A percentile compares a stretch with the other conserved stretches of the same genome.
Evolutionary conservation across 108 stramenopile species (phyloP).

Genomic region (Cyclostephanos invisitatus): DNA sequence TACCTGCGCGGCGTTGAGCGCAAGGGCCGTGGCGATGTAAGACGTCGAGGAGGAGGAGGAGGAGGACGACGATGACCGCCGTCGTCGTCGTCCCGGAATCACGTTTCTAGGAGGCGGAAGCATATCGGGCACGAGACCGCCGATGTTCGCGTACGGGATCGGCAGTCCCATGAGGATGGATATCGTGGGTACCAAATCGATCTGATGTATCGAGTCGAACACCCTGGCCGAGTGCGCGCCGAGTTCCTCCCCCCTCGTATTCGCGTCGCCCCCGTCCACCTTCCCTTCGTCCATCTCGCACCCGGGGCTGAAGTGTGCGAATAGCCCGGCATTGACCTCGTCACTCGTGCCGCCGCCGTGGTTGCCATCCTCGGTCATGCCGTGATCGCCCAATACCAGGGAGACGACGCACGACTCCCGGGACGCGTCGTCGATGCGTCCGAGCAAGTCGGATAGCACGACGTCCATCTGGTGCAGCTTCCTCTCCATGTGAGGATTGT

Average conservation of each 20-base stretch:
- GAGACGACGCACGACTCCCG: conserved; percentile 64
- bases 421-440: conserved; percentile 56
- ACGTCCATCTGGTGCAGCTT: conserved; percentile 93
- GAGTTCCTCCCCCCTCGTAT: conserved; percentile 22
- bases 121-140: conserved; percentile 84
- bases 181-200: conserved; percentile 96
- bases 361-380: conserved; percentile 99
- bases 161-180: conserved; percentile 88
- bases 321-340: conserved; percentile 92
- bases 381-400: conserved; percentile 93
- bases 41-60: conserved; percentile 20
- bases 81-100: neutral
- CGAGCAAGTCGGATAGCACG: conserved; percentile 60
- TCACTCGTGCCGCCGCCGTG: conserved; percentile 97
- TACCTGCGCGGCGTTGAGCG: conserved; percentile 87
- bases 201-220: conserved; percentile 64
- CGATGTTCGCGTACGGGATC: conserved; percentile 94
- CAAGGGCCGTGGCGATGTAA: conserved; percentile 64
- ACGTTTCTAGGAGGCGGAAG: conserved; percentile 37
- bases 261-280: conserved; percentile 4
- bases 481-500: conserved; percentile 81
- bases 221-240: conserved; percentile 21
- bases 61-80: neutral
- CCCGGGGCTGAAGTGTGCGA: conserved; percentile 83
- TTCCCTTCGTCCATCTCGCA: conserved; percentile 44